phyloP scores from a whole-genome alignment of 2,329 filamentous ascomycete genomes.

The Penicillium nordicum region DNA sequence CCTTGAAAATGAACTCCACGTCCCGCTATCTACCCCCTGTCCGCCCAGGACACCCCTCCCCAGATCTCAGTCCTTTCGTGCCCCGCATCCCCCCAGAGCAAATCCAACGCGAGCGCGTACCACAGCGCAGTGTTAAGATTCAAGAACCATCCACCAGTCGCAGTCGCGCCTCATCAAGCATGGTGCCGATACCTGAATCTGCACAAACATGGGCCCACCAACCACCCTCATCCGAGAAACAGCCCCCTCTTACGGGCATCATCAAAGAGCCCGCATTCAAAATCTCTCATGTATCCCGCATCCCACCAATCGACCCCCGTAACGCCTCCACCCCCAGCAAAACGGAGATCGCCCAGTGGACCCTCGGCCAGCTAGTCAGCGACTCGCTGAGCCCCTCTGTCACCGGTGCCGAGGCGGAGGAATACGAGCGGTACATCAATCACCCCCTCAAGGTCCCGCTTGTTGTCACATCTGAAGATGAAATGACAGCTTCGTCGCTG shows the following conservation, averaged over 20 bases:
- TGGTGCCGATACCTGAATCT: slow-evolving; percentile 17
- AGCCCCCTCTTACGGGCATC: slow-evolving; percentile 46
- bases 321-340: slow-evolving; percentile 70
- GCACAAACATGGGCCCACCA: slow-evolving; percentile 32
- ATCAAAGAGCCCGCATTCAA: slow-evolving; percentile 52
- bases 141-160: slow-evolving; percentile 56
- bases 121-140: slow-evolving; percentile 60
- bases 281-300: slow-evolving; percentile 21
- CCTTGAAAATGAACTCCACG: slow-evolving; percentile 87
- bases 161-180: slow-evolving; percentile 35
- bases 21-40: slow-evolving; percentile 74
- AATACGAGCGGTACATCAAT: slow-evolving; percentile 83
- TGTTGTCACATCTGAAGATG: slow-evolving; percentile 45
- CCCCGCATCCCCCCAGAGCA: slow-evolving; percentile 61
- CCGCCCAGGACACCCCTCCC: slow-evolving; percentile 63
- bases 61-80: slow-evolving; percentile 82
- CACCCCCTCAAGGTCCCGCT: slow-evolving; percentile 88
- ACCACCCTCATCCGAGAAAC: slow-evolving; percentile 34
- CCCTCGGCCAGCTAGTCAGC: slow-evolving; percentile 77
- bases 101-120: slow-evolving; percentile 57
- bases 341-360: slow-evolving; percentile 76
- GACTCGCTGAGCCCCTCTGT: slow-evolving; percentile 85
- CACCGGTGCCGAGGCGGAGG: slow-evolving; percentile 69
- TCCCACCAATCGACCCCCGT: slow-evolving; percentile 22
- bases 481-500: slow-evolving; percentile 35